Base-by-base conservation (phyloP, 257 asterid species). In the Solanum etuberosum region DNA sequence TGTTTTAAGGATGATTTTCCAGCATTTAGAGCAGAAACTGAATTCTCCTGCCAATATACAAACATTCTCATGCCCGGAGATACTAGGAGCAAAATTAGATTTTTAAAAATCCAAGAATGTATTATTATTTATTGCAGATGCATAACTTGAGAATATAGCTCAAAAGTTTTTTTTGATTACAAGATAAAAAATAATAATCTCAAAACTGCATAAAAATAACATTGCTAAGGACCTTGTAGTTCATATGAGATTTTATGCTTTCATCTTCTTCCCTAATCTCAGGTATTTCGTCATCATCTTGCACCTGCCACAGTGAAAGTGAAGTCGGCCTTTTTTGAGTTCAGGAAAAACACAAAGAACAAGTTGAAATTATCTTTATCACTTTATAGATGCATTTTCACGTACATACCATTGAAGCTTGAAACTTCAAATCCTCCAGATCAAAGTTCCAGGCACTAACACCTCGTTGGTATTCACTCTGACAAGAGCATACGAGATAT, bases 361-460 rank as follows among this genome's bases (percentile, higher is more conserved):
- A 78, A 78, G 84, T 43, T 78, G 65, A 42, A 78, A 78, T 43
- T 78, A 25, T 78, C 25, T 77, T 9, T 42, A 15, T 43, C 29
- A 80, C 85, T 81, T 31, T 81, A 29, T 16, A 86, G 42, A 83
- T 46, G 54, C 87, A 48, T 82, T 81, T n/a, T 83, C 65, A 61
- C 23, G 21, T 67, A 88, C 95, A 84, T 95, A 97, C 99, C 96
- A 94, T 90, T 88, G 99, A 93, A 86, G 99, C 99, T 93, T 93
- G 99, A 87, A 86, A 86, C 92, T 97, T 97, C 91, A 97, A 92
- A 90, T 97, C 99, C 92, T 95, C 98, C 86, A 97, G 83, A 89
- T 97, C 99, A 88, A 97, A 97, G 91, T 97, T 97, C 99, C 99
- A 97, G 42, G 97, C 99, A 87, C 99, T 97, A 86, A 97, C 99